A percentile compares a stretch with the other conserved stretches of the same genome.
These are phyloP conservation scores for Neonectria magnoliae DNA, from an alignment of 2,329 filamentous ascomycete species.

Conservation along the genomic window DNA sequence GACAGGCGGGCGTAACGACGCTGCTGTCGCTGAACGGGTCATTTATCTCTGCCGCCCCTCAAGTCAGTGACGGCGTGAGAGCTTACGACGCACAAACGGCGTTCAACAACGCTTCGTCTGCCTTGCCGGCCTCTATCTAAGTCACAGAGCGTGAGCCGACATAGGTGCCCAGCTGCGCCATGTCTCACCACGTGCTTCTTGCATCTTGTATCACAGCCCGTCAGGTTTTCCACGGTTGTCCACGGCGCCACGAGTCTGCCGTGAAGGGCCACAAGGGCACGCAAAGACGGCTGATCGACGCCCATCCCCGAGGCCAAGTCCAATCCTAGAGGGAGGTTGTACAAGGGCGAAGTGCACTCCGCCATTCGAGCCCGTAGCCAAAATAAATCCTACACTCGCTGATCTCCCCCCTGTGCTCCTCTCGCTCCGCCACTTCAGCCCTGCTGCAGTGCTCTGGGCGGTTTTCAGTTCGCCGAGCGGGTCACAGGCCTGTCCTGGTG, in stretches of 20 bases:
- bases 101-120: not conserved
- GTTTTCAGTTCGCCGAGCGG: not conserved
- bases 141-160: not conserved
- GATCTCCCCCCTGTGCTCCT: not conserved
- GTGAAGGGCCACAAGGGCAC: constrained; percentile 5
- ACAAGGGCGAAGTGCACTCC: not conserved
- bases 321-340: not conserved
- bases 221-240: constrained; percentile 6
- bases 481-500: not conserved
- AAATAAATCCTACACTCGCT: constrained; percentile 5
- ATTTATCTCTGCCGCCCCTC: not conserved
- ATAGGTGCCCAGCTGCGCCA: constrained; percentile 8
- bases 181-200: constrained; percentile 8
- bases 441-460: not conserved
- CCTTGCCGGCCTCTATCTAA: not conserved
- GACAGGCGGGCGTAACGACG: not conserved
- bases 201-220: not conserved
- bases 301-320: constrained; percentile 3
- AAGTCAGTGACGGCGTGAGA: not conserved
- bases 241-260: constrained; percentile 11
- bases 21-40: not conserved
- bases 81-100: not conserved
- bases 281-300: not conserved
- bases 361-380: not conserved
- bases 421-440: not conserved